phyloP scores from a whole-genome alignment of 495 filamentous ascomycete species.

The Saxispiralis lemnorum region DNA sequence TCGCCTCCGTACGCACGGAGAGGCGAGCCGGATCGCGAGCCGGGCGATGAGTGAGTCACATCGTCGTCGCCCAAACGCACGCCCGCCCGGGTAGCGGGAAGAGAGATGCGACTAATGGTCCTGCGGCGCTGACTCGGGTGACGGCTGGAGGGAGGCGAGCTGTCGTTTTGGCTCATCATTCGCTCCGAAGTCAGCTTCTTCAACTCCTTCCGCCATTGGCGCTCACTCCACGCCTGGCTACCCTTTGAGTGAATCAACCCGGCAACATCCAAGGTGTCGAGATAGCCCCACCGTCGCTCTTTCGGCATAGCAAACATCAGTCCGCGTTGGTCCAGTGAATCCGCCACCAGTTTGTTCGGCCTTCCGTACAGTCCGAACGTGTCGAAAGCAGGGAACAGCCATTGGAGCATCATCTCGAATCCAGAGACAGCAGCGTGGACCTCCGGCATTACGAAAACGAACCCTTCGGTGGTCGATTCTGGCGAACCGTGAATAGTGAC shows the following conservation, averaged over 20 bases:
- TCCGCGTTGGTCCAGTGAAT: conserved; percentile 66
- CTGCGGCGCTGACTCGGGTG: conserved; percentile 9
- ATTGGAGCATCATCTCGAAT: conserved; percentile 93
- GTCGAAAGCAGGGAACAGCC: conserved; percentile 86
- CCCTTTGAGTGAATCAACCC: conserved; percentile 59
- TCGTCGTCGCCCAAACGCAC: conserved; percentile 50
- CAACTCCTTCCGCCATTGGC: conserved; percentile 75
- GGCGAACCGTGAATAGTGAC: conserved; percentile 68
- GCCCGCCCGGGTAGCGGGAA: conserved; percentile 16
- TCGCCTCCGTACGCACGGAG: no score
- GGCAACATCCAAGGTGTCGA: conserved; percentile 74
- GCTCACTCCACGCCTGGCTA: conserved; percentile 63
- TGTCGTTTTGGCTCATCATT: conserved; percentile 52
- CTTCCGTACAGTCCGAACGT: conserved; percentile 85
- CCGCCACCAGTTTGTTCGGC: conserved; percentile 70
- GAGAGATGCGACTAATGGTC: conserved; percentile 10
- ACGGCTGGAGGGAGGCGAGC: conserved; percentile 31
- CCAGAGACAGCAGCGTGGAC: conserved; percentile 75
- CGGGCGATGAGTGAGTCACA: conserved; percentile 36
- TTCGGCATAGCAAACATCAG: conserved; percentile 98
- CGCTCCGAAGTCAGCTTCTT: conserved; percentile 79
- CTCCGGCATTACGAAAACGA: conserved; percentile 97
- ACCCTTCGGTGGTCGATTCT: conserved; percentile 63
- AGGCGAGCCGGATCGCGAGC: conserved; percentile 20
- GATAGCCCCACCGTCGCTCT: conserved; percentile 71